Evolutionary conservation across 106 monocot genomes (phyloP), one percentile per base, ranked within the genome.

Genomic region (Posidonia australis): DNA sequence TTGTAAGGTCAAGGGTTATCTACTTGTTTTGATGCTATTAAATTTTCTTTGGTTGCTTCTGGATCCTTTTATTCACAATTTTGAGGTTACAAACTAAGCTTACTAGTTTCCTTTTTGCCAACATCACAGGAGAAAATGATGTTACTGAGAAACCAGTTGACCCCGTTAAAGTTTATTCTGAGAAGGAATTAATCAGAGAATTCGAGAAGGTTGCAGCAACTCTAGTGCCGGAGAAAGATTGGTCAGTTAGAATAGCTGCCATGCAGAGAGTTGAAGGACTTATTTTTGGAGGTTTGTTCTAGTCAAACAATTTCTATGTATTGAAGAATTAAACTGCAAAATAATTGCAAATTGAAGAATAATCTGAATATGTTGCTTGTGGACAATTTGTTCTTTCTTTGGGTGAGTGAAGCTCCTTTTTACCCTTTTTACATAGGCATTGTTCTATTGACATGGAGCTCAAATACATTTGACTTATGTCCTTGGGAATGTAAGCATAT

Each of bases 261-360:
- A 83, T 99, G 85, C 98, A 99, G 77, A 99, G 88, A 81, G 74
- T 91, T 76, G 98, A 99, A 83, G 91, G 88, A 62, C 67, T 99
- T 65, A 68, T 94, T 19, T 89, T 69, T 72, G 94, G 94, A 90
- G 94, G 94, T 94, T 76, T 68, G 64, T 62, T 7, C 44, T 46
- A 67, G 17, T 44, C 12, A n/a, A 66, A 27, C 17, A 56, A 23
- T 9, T 54, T 52, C 12, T 13, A 52, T 27, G 5, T n/a, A n/a
- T n/a, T n/a, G n/a, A n/a, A n/a, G n/a, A n/a, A n/a, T n/a, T n/a
- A n/a, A n/a, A n/a, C n/a, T n/a, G n/a, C n/a, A n/a, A n/a, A n/a
- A n/a, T n/a, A n/a, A n/a, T n/a, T n/a, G n/a, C n/a, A n/a, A n/a
- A n/a, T n/a, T n/a, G n/a, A n/a, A n/a, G n/a, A n/a, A n/a, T n/a